Percentiles rank a stretch among this genome's conserved stretches.
Conservation (phyloP, 163 green algal species). For the Prototheca wickerhamii region DNA sequence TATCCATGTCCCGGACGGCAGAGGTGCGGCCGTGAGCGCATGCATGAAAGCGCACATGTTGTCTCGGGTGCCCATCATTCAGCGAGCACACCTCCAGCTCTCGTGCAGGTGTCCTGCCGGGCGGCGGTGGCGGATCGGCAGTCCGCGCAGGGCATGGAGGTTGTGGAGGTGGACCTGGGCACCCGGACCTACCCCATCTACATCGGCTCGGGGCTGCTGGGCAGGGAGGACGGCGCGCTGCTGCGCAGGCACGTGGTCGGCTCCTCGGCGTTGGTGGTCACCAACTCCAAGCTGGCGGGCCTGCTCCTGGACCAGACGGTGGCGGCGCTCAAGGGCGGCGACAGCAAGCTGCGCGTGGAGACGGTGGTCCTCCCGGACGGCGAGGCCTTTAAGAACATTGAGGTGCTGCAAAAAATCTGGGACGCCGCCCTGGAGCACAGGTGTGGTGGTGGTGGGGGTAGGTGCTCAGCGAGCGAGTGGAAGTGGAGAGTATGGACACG, state of each 20-base stretch:
- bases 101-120: too few species aligned
- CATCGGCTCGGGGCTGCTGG: constrained; percentile 72
- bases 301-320: constrained; percentile 79
- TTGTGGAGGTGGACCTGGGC: constrained; percentile 65
- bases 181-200: constrained; percentile 95
- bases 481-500: neutral
- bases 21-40: too few species aligned
- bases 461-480: neutral
- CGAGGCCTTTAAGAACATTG: constrained; percentile 90
- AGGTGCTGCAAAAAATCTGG: constrained; percentile 58
- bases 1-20: too few species aligned
- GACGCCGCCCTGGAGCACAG: constrained; percentile 75
- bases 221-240: constrained; percentile 49
- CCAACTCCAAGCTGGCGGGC: constrained; percentile 88
- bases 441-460: neutral
- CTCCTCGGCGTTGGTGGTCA: constrained; percentile 91
- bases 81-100: too few species aligned
- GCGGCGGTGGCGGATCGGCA: neutral
- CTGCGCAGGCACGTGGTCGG: constrained; percentile 78
- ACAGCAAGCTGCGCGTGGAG: constrained; percentile 46
- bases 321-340: constrained; percentile 18
- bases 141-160: constrained; percentile 9
- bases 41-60: too few species aligned
- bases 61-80: too few species aligned
- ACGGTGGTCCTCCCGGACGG: constrained; percentile 87